Base-by-base conservation (phyloP, 169 alveolate species). In the Toxoplasma gondii region DNA sequence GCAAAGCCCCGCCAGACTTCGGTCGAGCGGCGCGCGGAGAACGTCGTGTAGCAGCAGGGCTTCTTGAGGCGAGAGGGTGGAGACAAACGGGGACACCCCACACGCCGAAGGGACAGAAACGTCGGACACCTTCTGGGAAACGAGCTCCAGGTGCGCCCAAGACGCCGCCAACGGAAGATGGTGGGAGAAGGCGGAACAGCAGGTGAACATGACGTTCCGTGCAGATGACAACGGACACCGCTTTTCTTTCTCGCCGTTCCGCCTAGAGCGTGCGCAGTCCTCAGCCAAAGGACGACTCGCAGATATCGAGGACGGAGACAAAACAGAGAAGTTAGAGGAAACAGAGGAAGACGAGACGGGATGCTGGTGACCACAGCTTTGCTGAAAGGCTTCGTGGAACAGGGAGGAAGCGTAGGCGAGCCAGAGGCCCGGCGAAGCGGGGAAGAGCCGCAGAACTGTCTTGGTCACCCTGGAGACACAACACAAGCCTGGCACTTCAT, bases 381-480 rank as follows among this genome's bases (percentile, higher is more conserved):
- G 74, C 74, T 64, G 86, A 27, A 78, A 78, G 44, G 45, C 86
- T 17, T 16, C 43, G 86, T 78, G 39, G 86, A 24, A 78, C 45
- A 78, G 86, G 41, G 90, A 82, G 64, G 90, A 82, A 5, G 90
- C 90, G 64, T 82, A 82, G 24, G 90, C 90, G 38, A 82, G 90
- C 90, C 90, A 82, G 69, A 82, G 67, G 41, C 44, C 90, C 27
- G 90, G 90, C 12, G 36, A 39, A 16, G 69, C 17, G 24, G n/a
- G 44, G 67, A 41, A 82, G 54, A 41, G 44, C 36, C 67, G 53
- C 90, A 82, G 90, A 67, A 82, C 41, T 4, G 69, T 31, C 41
- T 44, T 82, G 34, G 41, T 82, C 36, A 82, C 90, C 27, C 90
- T 82, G 90, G 17, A 22, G 64, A 12, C 12, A 10, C 34, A 22